These are phyloP conservation scores for Agaricus bisporus DNA, from an alignment of 768 basidiomycete genomes.

Conservation along the genomic window DNA sequence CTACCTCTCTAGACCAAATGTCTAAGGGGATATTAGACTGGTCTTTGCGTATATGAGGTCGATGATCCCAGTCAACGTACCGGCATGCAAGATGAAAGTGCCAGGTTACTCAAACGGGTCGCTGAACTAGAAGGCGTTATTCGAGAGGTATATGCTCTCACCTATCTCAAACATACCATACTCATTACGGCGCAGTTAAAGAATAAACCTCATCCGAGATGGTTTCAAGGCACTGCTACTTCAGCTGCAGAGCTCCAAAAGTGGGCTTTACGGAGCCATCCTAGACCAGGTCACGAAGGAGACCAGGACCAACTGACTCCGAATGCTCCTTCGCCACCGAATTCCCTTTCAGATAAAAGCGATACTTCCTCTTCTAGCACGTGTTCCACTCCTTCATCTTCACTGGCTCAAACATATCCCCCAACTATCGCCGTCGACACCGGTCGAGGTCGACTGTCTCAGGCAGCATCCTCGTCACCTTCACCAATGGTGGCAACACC, in stretches of 20 bases:
- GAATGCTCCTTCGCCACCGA: constrained; percentile 23
- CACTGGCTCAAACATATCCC: constrained; percentile 15
- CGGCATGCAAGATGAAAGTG: constrained; percentile 53
- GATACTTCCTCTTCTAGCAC: constrained; percentile 14
- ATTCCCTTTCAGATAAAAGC: constrained; percentile 26
- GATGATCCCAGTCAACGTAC: constrained; percentile 63
- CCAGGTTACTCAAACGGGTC: constrained; percentile 64
- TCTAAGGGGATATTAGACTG: constrained; percentile 43
- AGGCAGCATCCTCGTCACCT: constrained; percentile 24
- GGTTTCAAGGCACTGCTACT: constrained; percentile 40
- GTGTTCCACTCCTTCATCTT: constrained; percentile 12
- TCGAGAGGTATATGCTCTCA: constrained; percentile 47
- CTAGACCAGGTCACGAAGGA: constrained; percentile 14
- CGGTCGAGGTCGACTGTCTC: constrained; percentile 23
- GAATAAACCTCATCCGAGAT: constrained; percentile 67
- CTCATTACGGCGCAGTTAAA: constrained; percentile 41
- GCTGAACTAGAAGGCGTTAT: constrained; percentile 82
- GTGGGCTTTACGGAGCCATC: constrained; percentile 19
- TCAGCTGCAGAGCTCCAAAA: constrained; percentile 26
- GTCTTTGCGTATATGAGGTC: constrained; percentile 79
- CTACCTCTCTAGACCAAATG: background rate
- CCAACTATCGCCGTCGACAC: constrained; percentile 17
- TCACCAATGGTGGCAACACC: constrained; percentile 39
- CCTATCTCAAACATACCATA: constrained; percentile 29
- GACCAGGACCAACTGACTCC: constrained; percentile 14